These are phyloP conservation scores for Abortiporus biennis DNA, from an alignment of 1,284 basidiomycete species.

Conservation along the genomic window DNA sequence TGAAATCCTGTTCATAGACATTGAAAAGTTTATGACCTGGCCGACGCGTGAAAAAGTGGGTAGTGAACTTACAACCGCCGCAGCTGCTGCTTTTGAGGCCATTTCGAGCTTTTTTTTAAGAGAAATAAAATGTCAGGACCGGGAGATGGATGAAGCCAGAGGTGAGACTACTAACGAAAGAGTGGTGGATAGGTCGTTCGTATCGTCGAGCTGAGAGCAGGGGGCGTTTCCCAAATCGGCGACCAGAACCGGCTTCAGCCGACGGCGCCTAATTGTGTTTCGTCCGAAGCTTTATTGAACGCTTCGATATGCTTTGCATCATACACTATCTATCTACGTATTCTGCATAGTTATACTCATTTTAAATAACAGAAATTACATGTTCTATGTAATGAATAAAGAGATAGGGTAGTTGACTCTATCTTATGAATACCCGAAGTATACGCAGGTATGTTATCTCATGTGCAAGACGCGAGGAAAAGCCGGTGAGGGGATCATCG, in stretches of 20 bases:
- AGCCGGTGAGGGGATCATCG: too few relatives aligned
- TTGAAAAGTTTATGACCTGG: constrained; percentile 12
- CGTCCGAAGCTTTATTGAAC: too few relatives aligned
- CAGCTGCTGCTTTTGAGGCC: constrained; percentile 78
- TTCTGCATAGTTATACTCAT: too few relatives aligned
- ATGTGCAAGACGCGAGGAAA: too few relatives aligned
- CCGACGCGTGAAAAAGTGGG: constrained; percentile 9
- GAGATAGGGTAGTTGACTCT: too few relatives aligned
- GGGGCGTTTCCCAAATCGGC: constrained; percentile 1
- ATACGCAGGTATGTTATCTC: too few relatives aligned
- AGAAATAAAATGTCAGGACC: not conserved
- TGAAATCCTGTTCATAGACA: constrained; percentile 66
- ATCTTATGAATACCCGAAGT: too few relatives aligned
- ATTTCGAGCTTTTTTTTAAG: constrained; percentile 32
- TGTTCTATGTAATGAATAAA: too few relatives aligned
- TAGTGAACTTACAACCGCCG: constrained; percentile 63
- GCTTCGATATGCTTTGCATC: too few relatives aligned
- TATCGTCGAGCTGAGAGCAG: constrained; percentile 1
- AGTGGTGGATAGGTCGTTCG: not conserved
- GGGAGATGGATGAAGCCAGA: not conserved
- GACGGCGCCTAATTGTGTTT: too few relatives aligned
- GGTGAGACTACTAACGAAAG: not conserved
- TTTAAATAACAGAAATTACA: too few relatives aligned
- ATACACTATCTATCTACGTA: too few relatives aligned
- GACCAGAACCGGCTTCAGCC: constrained; percentile 6